Conservation (phyloP, 306 rosid genomes). For the Dryas octopetala region DNA sequence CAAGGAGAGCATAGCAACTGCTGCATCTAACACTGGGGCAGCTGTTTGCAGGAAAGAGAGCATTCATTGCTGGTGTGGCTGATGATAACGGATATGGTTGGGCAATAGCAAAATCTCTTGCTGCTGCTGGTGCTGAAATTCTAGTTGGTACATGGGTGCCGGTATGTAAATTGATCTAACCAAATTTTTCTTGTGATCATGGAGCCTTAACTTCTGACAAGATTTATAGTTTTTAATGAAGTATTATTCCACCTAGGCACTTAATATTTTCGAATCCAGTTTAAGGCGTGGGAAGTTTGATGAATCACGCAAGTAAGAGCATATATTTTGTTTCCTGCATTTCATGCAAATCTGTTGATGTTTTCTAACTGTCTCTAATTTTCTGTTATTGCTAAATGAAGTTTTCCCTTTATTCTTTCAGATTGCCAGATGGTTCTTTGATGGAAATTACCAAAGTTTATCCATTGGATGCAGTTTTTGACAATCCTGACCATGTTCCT, state of each 20-base stretch:
- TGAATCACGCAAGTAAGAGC: constrained; percentile 68
- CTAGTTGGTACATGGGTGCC: constrained; percentile 99
- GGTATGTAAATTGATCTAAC: constrained; percentile 46
- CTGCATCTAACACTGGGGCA: constrained; percentile 5
- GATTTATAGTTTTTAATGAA: background rate
- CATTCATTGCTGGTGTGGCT: constrained; percentile 96
- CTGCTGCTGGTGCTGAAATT: constrained; percentile 96
- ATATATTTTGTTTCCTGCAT: background rate
- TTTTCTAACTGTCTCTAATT: background rate
- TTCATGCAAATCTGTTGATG: constrained; percentile 3
- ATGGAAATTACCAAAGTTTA: constrained; percentile 90
- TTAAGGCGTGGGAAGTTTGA: constrained; percentile 90
- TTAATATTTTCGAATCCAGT: constrained; percentile 93
- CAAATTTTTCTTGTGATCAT: background rate
- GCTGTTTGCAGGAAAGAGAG: constrained; percentile 73
- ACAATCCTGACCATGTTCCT: constrained; percentile 79
- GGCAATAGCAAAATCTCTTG: constrained; percentile 97
- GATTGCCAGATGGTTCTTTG: constrained; percentile 83
- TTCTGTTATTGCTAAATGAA: background rate
- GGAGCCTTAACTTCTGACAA: background rate
- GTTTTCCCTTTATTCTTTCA: constrained; percentile 33
- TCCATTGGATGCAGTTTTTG: constrained; percentile 92
- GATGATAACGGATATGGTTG: constrained; percentile 99
- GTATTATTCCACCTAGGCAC: constrained; percentile 49
- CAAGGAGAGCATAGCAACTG: background rate